Evolutionary conservation across 371 early-diverging fungal species (phyloP).

Genomic region (Fennellomyces sp.): DNA sequence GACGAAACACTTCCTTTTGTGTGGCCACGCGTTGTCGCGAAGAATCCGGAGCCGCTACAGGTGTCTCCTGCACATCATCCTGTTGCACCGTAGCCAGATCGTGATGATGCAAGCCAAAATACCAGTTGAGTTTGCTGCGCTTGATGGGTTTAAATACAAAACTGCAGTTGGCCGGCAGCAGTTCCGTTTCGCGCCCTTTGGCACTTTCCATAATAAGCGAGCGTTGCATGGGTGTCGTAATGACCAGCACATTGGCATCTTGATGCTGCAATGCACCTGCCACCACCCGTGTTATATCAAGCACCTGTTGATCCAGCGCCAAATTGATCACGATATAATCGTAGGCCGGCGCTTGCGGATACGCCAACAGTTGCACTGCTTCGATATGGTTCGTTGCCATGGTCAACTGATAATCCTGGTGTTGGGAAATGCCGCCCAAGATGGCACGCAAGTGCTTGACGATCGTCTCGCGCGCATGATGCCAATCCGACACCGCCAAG

Average conservation of each 20-base stretch:
- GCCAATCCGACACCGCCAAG: slow-evolving; percentile 47
- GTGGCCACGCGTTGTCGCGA: slow-evolving; percentile 51
- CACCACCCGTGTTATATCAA: slow-evolving; percentile 44
- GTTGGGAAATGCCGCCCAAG: slow-evolving; percentile 16
- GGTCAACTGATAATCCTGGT: slow-evolving; percentile 20
- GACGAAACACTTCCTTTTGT: slow-evolving; percentile 59
- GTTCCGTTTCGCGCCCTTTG: slow-evolving; percentile 26
- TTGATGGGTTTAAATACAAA: slow-evolving; percentile 68
- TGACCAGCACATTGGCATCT: slow-evolving; percentile 48
- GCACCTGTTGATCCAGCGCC: slow-evolving; percentile 48
- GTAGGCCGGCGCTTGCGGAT: slow-evolving; percentile 36
- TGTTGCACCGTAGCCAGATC: slow-evolving; percentile 7
- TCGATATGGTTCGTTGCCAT: slow-evolving; percentile 35
- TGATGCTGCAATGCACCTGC: slow-evolving; percentile 40
- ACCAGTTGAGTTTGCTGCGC: slow-evolving; percentile 56
- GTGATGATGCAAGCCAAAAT: slow-evolving; percentile 48
- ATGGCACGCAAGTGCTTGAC: slow-evolving; percentile 44
- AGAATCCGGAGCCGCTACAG: slow-evolving; percentile 36
- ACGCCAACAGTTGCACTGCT: slow-evolving; percentile 30
- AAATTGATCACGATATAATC: slow-evolving; percentile 59
- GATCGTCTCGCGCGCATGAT: slow-evolving; percentile 37
- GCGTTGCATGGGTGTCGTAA: slow-evolving; percentile 66
- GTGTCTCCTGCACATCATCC: not conserved
- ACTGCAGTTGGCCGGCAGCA: slow-evolving; percentile 48
- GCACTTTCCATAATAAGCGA: slow-evolving; percentile 55